phyloP scores from a whole-genome alignment of 2,329 filamentous ascomycete species.

The Madurella mycetomatis region DNA sequence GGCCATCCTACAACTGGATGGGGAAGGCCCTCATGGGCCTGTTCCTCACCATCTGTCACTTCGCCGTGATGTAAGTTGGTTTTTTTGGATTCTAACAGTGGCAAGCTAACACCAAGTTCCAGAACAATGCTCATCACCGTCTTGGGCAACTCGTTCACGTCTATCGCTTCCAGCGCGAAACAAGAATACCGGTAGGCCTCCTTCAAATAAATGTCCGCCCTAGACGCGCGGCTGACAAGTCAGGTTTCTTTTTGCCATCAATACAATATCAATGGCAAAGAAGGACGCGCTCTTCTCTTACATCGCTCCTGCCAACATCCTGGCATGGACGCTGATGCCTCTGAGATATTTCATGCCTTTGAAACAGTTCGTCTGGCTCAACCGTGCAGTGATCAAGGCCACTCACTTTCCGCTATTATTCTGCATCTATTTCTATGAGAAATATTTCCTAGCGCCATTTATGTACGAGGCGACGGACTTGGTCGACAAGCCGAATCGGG shows the following conservation, averaged over 20 bases:
- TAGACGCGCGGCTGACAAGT: constrained; percentile 8
- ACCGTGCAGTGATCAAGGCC: constrained; percentile 84
- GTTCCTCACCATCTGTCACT: constrained; percentile 93
- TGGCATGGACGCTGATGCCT: constrained; percentile 85
- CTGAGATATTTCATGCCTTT: constrained; percentile 76
- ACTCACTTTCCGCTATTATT: constrained; percentile 88
- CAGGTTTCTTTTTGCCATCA: constrained; percentile 86
- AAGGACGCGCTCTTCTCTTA: constrained; percentile 96
- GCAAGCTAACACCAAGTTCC: constrained; percentile 8
- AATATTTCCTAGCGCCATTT: constrained; percentile 66
- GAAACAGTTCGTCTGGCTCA: constrained; percentile 75
- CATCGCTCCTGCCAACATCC: constrained; percentile 82
- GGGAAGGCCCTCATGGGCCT: constrained; percentile 71
- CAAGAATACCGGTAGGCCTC: constrained; percentile 70
- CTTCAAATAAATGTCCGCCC: not conserved
- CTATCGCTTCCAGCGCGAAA: constrained; percentile 86
- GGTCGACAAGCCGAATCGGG: constrained; percentile 63
- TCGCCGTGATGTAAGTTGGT: constrained; percentile 68
- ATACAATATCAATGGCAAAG: constrained; percentile 96
- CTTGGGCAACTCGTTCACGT: constrained; percentile 94
- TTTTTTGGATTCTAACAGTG: not conserved
- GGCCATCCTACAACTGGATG: constrained; percentile 69
- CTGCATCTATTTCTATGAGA: constrained; percentile 83
- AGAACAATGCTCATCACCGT: constrained; percentile 90
- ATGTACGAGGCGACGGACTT: constrained; percentile 82